phyloP scores from a whole-genome alignment of 2,329 filamentous ascomycete species.

The Claviceps sp. region DNA sequence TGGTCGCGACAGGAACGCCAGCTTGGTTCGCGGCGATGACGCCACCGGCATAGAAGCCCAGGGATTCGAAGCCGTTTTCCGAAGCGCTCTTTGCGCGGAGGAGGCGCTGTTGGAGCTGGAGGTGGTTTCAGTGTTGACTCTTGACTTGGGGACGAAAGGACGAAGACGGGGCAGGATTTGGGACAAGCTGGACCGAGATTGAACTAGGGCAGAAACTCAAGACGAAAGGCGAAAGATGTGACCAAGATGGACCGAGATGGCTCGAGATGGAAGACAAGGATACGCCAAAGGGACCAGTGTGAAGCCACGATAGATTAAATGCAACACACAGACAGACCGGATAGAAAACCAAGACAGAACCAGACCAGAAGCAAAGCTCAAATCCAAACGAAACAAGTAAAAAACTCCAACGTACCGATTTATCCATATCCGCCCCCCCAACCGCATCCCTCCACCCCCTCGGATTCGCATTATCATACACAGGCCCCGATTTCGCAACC shows the following conservation, averaged over 20 bases:
- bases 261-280: not conserved
- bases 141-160: too few relatives aligned
- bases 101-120: slow-evolving; percentile 37
- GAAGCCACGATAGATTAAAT: not conserved
- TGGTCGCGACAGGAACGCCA: slow-evolving; percentile 19
- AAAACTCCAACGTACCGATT: slow-evolving; percentile 11
- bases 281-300: too few relatives aligned
- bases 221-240: too few relatives aligned
- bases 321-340: too few relatives aligned
- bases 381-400: not conserved
- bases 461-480: slow-evolving; percentile 26
- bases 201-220: too few relatives aligned
- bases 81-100: slow-evolving; percentile 38
- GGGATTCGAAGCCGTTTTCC: slow-evolving; percentile 30
- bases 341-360: not conserved
- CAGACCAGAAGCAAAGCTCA: too few relatives aligned
- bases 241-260: too few relatives aligned
- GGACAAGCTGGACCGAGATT: too few relatives aligned
- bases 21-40: slow-evolving; percentile 34
- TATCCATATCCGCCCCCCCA: slow-evolving; percentile 19
- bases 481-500: slow-evolving; percentile 14
- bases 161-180: too few relatives aligned
- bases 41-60: slow-evolving; percentile 28
- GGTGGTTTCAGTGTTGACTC: not conserved
- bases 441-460: slow-evolving; percentile 19